Base-by-base conservation (phyloP, 805 yeast genomes). In the Millerozyma acaciae region DNA sequence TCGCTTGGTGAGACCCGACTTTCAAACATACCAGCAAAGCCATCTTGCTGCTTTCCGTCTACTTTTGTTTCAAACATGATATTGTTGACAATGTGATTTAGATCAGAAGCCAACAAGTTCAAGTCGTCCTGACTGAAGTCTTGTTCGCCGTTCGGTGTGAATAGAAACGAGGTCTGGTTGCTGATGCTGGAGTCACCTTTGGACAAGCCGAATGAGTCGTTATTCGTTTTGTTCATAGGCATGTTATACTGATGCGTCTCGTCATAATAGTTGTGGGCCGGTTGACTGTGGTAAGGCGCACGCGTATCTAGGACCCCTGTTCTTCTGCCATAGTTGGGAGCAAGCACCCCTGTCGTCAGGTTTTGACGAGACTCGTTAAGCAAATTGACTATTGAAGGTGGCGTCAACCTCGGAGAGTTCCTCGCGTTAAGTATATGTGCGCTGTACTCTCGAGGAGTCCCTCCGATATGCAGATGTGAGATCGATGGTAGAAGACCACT, bases 11-110 rank as follows among this genome's bases (percentile, higher is more conserved):
- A 9, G 16, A 15, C 14, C n/a, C n/a, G n/a, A 15, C 6, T n/a
- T 7, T 23, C 13, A 10, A 23, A 23, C 13, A 23, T n/a, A 6
- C 6, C 15, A 6, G 26, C 15, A n/a, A 7, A n/a, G 13, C 6
- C 13, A 20, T 28, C 21, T 14, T 28, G n/a, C 2, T 20, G 16
- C 21, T 44, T 43, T 8, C 28, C 38, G 10, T 50, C 50, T 30
- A 43, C 53, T 25, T 58, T 61, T 16, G 58, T 48, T 27, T 62
- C 66, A 32, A 43, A 50, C 56, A 65, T 62, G 30, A 65, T 60
- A 32, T 57, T 55, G 21, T 49, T 56, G 13, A 65, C 72, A 32
- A 66, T 49, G 39, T 65, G 62, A 43, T 62, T 66, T 32, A 66
- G 43, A 33, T 66, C 70, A 6, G 51, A 37, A 0, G 71, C 70